Percentiles rank a stretch among this genome's conserved stretches.
Conservation (phyloP, 2,329 filamentous ascomycete species). For the Drechmeria coniospora region DNA sequence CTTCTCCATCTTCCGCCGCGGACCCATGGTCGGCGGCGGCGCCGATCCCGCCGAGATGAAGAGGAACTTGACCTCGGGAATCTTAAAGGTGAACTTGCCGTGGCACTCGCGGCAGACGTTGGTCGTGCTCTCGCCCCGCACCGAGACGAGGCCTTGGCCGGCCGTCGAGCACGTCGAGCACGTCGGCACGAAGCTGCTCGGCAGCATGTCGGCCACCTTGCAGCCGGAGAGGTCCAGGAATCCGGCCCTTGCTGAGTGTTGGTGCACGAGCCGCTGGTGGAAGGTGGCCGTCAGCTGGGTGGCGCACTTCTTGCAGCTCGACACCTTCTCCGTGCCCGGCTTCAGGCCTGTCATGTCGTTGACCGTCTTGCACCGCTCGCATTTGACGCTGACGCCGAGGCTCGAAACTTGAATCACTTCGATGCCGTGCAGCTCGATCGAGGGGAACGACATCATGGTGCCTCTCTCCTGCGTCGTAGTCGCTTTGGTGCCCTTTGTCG, state of each 20-base stretch:
- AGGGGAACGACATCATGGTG: constrained; percentile 66
- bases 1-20: constrained; percentile 33
- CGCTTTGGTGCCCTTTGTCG: constrained; percentile 9
- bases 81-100: constrained; percentile 62
- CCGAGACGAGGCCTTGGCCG: constrained; percentile 52
- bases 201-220: constrained; percentile 59
- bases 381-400: constrained; percentile 59
- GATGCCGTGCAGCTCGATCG: constrained; percentile 60
- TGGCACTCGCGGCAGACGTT: constrained; percentile 71
- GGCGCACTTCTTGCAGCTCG: constrained; percentile 45
- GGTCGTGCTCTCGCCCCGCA: constrained; percentile 56
- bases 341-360: constrained; percentile 55
- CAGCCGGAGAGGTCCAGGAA: constrained; percentile 66
- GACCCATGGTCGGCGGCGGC: constrained; percentile 21
- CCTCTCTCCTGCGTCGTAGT: constrained; percentile 49
- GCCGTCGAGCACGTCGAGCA: constrained; percentile 61
- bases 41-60: constrained; percentile 44
- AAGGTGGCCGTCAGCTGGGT: constrained; percentile 37
- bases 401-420: constrained; percentile 56
- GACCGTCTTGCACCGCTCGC: constrained; percentile 59
- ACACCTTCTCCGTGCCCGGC: constrained; percentile 33
- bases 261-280: constrained; percentile 56
- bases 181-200: constrained; percentile 65
- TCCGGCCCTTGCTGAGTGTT: constrained; percentile 57
- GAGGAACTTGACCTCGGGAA: constrained; percentile 66